Evolutionary conservation across 2,329 filamentous ascomycete genomes (phyloP).

Genomic region (Cladosporium sp.): DNA sequence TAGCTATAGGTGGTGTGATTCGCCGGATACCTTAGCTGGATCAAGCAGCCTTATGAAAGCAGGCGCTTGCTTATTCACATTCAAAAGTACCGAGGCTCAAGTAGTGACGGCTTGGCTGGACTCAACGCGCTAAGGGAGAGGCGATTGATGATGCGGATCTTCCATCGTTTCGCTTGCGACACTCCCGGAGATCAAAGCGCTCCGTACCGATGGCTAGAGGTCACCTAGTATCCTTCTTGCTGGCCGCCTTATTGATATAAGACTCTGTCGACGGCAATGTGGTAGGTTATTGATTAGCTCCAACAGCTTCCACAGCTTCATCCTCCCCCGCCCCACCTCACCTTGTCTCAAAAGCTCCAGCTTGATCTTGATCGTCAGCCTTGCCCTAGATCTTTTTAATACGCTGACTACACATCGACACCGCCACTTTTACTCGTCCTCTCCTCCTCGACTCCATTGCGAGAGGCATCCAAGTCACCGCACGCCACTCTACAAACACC

Average conservation of each 20-base stretch:
- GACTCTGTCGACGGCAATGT: background rate
- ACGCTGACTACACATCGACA: constrained; percentile 7
- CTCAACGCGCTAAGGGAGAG: background rate
- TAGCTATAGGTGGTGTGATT: no score
- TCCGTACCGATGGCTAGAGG: background rate
- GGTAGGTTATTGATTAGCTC: constrained; percentile 1
- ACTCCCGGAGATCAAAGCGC: background rate
- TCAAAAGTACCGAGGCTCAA: no score
- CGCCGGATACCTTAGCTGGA: no score
- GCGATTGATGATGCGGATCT: background rate
- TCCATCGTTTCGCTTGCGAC: constrained; percentile 11
- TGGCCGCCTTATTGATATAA: constrained; percentile 4
- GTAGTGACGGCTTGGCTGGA: no score
- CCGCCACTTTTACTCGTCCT: constrained; percentile 3
- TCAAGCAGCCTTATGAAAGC: no score
- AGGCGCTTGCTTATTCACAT: no score
- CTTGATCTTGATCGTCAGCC: constrained; percentile 4
- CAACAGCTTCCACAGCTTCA: background rate
- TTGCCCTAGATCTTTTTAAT: background rate
- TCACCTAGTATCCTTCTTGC: no score
- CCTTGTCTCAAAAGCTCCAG: background rate
- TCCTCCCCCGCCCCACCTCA: background rate
- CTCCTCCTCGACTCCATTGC: background rate
- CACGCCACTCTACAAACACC: background rate
- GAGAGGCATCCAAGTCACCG: background rate